Conservation (phyloP, 352 stramenopile species). For the Pythium myriotylum region DNA sequence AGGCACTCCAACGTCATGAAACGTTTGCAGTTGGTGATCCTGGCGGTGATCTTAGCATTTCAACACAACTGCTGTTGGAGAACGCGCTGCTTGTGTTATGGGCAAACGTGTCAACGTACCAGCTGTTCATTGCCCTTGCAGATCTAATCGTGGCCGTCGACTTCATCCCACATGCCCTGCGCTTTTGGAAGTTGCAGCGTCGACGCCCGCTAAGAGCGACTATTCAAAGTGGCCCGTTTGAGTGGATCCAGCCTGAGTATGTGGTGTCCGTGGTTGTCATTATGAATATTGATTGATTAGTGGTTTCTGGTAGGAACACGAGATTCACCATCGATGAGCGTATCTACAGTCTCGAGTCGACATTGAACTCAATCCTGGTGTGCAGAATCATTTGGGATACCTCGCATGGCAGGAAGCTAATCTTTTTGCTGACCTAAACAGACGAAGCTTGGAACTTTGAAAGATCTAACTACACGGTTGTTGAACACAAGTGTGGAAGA, state of each 20-base stretch:
- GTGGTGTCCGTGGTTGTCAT: neutral
- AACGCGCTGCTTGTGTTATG: slow-evolving; percentile 51
- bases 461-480: slow-evolving; percentile 49
- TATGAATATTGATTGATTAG: neutral
- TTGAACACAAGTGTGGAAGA: slow-evolving; percentile 23
- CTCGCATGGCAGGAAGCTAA: neutral
- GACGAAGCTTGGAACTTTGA: slow-evolving; percentile 74
- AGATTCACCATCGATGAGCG: slow-evolving; percentile 58
- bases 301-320: slow-evolving; percentile 33
- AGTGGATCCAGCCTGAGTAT: slow-evolving; percentile 64
- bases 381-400: neutral
- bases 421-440: slow-evolving; percentile 10
- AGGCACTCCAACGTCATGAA: slow-evolving; percentile 23
- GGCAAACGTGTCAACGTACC: slow-evolving; percentile 60
- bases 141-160: slow-evolving; percentile 67
- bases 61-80: slow-evolving; percentile 38
- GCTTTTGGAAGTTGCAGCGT: slow-evolving; percentile 68
- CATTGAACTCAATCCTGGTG: slow-evolving; percentile 69
- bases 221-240: slow-evolving; percentile 54
- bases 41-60: neutral
- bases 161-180: slow-evolving; percentile 66
- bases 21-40: slow-evolving; percentile 9
- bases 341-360: slow-evolving; percentile 67
- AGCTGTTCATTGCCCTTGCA: slow-evolving; percentile 57
- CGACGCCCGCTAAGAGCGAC: slow-evolving; percentile 50